Percentiles rank a stretch among this genome's conserved stretches.
These are phyloP conservation scores for Nakaseomyces kungkrabaensis DNA, from an alignment of 1,139 yeast species.

Conservation along the genomic window DNA sequence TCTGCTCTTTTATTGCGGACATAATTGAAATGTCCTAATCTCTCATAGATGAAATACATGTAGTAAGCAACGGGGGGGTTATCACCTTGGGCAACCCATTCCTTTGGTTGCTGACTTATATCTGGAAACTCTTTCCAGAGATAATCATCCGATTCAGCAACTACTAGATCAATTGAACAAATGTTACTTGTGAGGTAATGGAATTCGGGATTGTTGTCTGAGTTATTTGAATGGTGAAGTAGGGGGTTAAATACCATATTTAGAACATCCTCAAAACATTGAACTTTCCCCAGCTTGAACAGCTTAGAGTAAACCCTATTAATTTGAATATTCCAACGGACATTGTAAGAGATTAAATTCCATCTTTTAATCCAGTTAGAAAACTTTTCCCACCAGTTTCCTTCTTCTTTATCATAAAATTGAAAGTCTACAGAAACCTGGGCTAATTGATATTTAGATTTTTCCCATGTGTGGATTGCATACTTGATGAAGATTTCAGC, in stretches of 20 bases:
- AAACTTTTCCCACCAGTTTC: slow-evolving; percentile 25
- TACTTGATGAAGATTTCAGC: slow-evolving; percentile 24
- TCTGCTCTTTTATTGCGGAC: slow-evolving; percentile 10
- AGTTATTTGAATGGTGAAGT: slow-evolving; percentile 4
- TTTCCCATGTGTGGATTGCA: slow-evolving; percentile 21
- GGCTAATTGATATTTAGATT: slow-evolving; percentile 25
- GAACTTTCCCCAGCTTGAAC: slow-evolving; percentile 10
- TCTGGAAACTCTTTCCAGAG: slow-evolving; percentile 22
- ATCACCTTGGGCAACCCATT: slow-evolving; percentile 24
- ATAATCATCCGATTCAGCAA: slow-evolving; percentile 21
- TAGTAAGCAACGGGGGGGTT: slow-evolving; percentile 27
- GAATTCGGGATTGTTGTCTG: slow-evolving; percentile 11
- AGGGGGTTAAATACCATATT: slow-evolving; percentile 22
- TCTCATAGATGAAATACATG: slow-evolving; percentile 21
- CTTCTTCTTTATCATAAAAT: slow-evolving; percentile 12
- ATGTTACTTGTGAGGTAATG: slow-evolving; percentile 18
- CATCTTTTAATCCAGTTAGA: slow-evolving; percentile 24
- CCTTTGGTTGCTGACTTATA: slow-evolving; percentile 12
- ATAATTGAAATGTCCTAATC: slow-evolving; percentile 13
- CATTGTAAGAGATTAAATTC: slow-evolving; percentile 25
- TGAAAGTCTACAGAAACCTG: slow-evolving; percentile 28
- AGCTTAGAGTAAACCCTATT: slow-evolving; percentile 20
- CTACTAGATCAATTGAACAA: slow-evolving; percentile 21
- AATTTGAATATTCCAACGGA: slow-evolving; percentile 26
- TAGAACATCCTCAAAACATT: slow-evolving; percentile 21